Conservation (phyloP, 306 rosid genomes). For the Acmispon strigosus region DNA sequence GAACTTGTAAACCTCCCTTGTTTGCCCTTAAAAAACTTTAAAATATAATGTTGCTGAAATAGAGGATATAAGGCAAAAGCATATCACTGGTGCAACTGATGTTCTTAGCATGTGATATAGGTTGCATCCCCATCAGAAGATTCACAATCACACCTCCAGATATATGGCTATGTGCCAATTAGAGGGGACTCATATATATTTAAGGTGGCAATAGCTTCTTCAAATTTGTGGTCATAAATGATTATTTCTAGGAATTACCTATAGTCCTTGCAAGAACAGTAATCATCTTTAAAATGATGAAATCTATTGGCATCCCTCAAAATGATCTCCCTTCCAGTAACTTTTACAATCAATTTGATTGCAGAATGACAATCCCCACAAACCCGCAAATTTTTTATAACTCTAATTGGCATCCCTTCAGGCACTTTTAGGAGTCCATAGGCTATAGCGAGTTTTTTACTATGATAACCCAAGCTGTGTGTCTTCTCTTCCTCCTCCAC, state of each 20-base stretch:
- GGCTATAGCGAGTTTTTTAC: conserved; percentile 68
- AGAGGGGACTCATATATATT: too few species aligned
- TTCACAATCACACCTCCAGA: too few species aligned
- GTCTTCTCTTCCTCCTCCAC: conserved; percentile 80
- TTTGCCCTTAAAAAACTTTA: too few species aligned
- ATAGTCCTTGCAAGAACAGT: conserved; percentile 66
- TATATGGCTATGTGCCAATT: too few species aligned
- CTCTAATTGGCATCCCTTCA: conserved; percentile 50
- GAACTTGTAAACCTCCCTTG: too few species aligned
- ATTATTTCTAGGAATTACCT: conserved; percentile 38
- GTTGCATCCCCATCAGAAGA: too few species aligned
- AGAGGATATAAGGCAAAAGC: too few species aligned
- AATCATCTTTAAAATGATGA: conserved; percentile 68
- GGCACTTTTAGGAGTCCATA: conserved; percentile 70
- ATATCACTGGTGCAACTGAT: too few species aligned
- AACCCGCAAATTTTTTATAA: conserved; percentile 73
- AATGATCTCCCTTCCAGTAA: conserved; percentile 65
- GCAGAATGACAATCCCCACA: conserved; percentile 80
- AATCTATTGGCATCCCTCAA: conserved; percentile 72
- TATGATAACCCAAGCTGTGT: conserved; percentile 56
- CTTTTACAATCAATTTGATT: conserved; percentile 59
- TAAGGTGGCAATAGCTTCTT: too few species aligned
- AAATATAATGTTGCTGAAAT: too few species aligned
- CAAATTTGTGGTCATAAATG: not conserved
- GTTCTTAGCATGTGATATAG: too few species aligned